phyloP scores from a whole-genome alignment of 257 asterid genomes.

The Jasminum sambac region DNA sequence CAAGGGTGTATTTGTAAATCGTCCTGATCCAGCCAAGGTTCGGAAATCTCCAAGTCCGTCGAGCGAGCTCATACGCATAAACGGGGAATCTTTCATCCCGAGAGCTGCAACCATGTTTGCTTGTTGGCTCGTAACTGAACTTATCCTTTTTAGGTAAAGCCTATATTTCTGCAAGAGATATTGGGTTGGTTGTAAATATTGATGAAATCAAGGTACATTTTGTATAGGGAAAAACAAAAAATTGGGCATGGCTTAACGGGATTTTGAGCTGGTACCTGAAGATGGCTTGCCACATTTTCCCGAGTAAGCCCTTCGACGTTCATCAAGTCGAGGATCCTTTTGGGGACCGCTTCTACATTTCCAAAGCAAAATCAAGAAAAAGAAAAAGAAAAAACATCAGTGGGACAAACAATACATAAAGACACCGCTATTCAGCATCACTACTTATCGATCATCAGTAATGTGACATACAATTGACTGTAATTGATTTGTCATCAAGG shows the following conservation, averaged over 20 bases:
- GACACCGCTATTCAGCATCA: background rate
- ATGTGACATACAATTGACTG: no score
- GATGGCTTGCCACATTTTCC: slow-evolving; percentile 75
- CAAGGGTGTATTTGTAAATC: slow-evolving; percentile 43
- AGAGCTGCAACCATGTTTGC: slow-evolving; percentile 83
- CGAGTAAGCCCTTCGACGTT: slow-evolving; percentile 64
- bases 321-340: slow-evolving; percentile 76
- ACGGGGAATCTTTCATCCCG: slow-evolving; percentile 75
- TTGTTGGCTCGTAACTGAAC: slow-evolving; percentile 76
- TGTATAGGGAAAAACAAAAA: background rate
- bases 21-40: slow-evolving; percentile 63
- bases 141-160: slow-evolving; percentile 62
- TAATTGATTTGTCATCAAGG: no score
- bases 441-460: no score
- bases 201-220: background rate
- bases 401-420: background rate
- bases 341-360: slow-evolving; percentile 66
- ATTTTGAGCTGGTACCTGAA: slow-evolving; percentile 43
- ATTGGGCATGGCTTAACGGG: background rate
- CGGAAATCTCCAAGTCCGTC: slow-evolving; percentile 72
- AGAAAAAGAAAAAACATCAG: background rate
- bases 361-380: background rate
- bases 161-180: slow-evolving; percentile 55
- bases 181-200: slow-evolving; percentile 16
- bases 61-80: slow-evolving; percentile 59